phyloP scores from a whole-genome alignment of 768 basidiomycete species.

The Dioszegia crocea region DNA sequence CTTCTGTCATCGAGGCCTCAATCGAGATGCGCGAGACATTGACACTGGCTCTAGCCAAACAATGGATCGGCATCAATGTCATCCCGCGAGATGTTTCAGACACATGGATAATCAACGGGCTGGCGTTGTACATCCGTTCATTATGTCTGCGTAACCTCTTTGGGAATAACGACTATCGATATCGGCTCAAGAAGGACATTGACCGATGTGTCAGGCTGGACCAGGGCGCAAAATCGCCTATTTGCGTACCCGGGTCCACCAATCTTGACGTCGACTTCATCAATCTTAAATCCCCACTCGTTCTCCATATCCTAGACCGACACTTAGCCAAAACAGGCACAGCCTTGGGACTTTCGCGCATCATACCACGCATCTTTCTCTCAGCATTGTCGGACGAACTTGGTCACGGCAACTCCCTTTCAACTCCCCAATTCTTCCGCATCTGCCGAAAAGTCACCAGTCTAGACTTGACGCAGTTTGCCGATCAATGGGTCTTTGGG shows the following conservation, averaged over 20 bases:
- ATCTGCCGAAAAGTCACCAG: slow-evolving; percentile 84
- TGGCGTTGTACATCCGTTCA: slow-evolving; percentile 83
- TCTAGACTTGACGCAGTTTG: slow-evolving; percentile 74
- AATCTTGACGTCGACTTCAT: slow-evolving; percentile 89
- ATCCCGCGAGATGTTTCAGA: slow-evolving; percentile 89
- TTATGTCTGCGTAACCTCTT: slow-evolving; percentile 79
- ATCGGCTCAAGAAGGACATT: slow-evolving; percentile 93
- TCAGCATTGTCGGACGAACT: slow-evolving; percentile 90
- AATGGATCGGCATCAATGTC: slow-evolving; percentile 97
- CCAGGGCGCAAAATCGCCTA: slow-evolving; percentile 80
- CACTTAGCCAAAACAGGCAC: slow-evolving; percentile 92
- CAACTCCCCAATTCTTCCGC: slow-evolving; percentile 83
- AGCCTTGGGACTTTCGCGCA: slow-evolving; percentile 85
- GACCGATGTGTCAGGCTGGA: slow-evolving; percentile 83
- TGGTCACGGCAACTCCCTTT: slow-evolving; percentile 65
- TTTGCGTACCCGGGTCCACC: slow-evolving; percentile 80
- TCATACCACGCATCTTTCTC: slow-evolving; percentile 89
- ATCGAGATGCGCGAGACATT: slow-evolving; percentile 82
- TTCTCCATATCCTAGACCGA: slow-evolving; percentile 90
- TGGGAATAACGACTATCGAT: slow-evolving; percentile 96
- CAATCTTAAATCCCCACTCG: slow-evolving; percentile 92
- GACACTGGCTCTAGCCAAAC: slow-evolving; percentile 81
- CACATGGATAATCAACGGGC: slow-evolving; percentile 92
- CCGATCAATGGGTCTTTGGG: slow-evolving; percentile 99
- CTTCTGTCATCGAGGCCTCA: slow-evolving; percentile 87